Percentiles rank a stretch among this genome's conserved stretches.
phyloP scores from a whole-genome alignment of 2,329 filamentous ascomycete species.

The Lecanoromycetidae sp. region DNA sequence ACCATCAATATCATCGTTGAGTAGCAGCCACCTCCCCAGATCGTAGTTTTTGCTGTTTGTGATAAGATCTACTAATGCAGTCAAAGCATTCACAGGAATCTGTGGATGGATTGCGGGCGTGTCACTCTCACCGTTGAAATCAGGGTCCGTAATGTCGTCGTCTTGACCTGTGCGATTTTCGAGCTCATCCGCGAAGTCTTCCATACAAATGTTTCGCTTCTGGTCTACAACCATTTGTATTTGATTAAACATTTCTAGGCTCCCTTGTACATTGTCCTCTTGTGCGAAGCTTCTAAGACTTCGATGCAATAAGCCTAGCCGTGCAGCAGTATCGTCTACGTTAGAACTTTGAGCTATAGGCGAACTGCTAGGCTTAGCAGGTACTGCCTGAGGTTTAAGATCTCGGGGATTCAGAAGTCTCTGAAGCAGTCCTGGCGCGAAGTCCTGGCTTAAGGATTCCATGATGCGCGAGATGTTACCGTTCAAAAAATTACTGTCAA shows the following conservation, averaged over 20 bases:
- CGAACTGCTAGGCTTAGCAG: not conserved
- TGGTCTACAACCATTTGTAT: constrained; percentile 13
- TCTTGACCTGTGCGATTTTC: not conserved
- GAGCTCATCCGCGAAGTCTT: constrained; percentile 11
- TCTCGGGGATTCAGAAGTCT: not conserved
- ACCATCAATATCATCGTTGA: constrained; percentile 17
- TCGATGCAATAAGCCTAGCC: constrained; percentile 15
- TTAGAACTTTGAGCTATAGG: not conserved
- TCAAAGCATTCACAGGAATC: constrained; percentile 10
- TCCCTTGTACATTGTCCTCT: constrained; percentile 7
- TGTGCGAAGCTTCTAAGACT: constrained; percentile 5
- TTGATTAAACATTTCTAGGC: constrained; percentile 7
- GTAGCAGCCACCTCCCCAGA: constrained; percentile 15
- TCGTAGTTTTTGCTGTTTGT: constrained; percentile 9
- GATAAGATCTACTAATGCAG: constrained; percentile 11
- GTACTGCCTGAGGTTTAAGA: not conserved
- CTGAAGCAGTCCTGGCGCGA: constrained; percentile 1
- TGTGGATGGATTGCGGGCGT: constrained; percentile 3
- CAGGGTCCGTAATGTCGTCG: not conserved
- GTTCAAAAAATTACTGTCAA: constrained; percentile 9
- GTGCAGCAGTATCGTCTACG: constrained; percentile 8
- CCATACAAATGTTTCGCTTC: constrained; percentile 10
- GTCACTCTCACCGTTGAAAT: not conserved
- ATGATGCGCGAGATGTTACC: constrained; percentile 13
- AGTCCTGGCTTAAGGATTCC: constrained; percentile 5